Conservation (phyloP, 2,329 filamentous ascomycete species). For the Lachnellula arida region DNA sequence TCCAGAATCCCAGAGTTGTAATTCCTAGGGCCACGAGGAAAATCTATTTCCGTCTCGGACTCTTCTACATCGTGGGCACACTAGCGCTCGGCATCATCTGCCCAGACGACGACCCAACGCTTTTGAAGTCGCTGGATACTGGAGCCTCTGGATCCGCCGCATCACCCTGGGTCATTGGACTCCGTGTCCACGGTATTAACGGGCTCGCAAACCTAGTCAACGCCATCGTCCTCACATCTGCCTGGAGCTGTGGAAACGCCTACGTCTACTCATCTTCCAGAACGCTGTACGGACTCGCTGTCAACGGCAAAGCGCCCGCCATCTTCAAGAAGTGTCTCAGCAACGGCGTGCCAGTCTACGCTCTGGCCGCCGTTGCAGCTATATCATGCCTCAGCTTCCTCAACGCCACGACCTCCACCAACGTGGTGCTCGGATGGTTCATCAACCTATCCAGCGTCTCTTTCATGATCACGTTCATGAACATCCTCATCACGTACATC, state of each 20-base stretch:
- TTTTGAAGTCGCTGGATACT: constrained; percentile 33
- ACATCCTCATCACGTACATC: constrained; percentile 43
- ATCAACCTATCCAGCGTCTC: constrained; percentile 47
- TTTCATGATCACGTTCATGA: constrained; percentile 42
- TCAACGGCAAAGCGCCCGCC: constrained; percentile 45
- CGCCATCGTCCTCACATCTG: constrained; percentile 46
- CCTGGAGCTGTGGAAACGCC: constrained; percentile 49
- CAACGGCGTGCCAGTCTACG: constrained; percentile 43
- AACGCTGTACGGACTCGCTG: constrained; percentile 46
- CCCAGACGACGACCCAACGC: constrained; percentile 33
- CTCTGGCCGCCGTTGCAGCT: constrained; percentile 38
- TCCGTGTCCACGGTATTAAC: constrained; percentile 42
- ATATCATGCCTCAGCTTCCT: constrained; percentile 44
- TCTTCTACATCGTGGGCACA: constrained; percentile 47
- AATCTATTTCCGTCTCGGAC: constrained; percentile 49
- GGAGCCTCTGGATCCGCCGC: constrained; percentile 44
- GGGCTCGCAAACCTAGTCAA: constrained; percentile 48
- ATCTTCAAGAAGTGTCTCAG: constrained; percentile 45
- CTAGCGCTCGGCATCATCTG: constrained; percentile 44
- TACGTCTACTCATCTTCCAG: constrained; percentile 47
- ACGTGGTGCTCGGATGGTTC: constrained; percentile 49
- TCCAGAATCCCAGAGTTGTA: constrained; percentile 43
- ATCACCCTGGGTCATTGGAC: constrained; percentile 43
- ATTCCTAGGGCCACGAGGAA: constrained; percentile 45
- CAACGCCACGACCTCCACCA: constrained; percentile 37